Evolutionary conservation across 2,329 filamentous ascomycete species (phyloP).

Genomic region (Aureobasidium namibiae): DNA sequence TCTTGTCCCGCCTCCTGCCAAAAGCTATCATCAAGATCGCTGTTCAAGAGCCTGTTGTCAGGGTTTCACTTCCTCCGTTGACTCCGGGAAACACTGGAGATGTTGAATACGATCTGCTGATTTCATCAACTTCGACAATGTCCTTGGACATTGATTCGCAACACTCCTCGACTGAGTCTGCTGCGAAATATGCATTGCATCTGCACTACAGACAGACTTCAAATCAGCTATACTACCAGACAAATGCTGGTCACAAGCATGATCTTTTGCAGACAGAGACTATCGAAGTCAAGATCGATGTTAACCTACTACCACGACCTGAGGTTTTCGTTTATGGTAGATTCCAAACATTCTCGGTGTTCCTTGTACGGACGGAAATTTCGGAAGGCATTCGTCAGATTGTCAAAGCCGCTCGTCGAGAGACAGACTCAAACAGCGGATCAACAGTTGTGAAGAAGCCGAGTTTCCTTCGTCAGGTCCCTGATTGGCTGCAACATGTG

Average conservation of each 20-base stretch:
- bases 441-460: conserved; percentile 34
- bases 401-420: conserved; percentile 68
- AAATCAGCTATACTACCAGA: conserved; percentile 91
- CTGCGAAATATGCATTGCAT: conserved; percentile 77
- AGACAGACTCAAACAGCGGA: conserved; percentile 46
- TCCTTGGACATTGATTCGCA: conserved; percentile 91
- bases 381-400: conserved; percentile 89
- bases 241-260: conserved; percentile 70
- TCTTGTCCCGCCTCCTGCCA: conserved; percentile 85
- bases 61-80: conserved; percentile 78
- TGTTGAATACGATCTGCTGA: conserved; percentile 89
- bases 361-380: conserved; percentile 86
- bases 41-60: conserved; percentile 88
- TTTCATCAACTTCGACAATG: conserved; percentile 88
- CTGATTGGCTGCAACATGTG: conserved; percentile 75
- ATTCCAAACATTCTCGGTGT: conserved; percentile 78
- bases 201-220: conserved; percentile 76
- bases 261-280: conserved; percentile 82
- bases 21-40: conserved; percentile 94
- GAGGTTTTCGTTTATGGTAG: conserved; percentile 72
- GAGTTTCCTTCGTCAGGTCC: conserved; percentile 70
- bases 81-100: conserved; percentile 47
- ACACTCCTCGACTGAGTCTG: conserved; percentile 69
- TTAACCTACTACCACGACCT: conserved; percentile 78
- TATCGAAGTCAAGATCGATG: conserved; percentile 75